Conservation (phyloP, 495 filamentous ascomycete genomes). For the Penicillium tannophilum region DNA sequence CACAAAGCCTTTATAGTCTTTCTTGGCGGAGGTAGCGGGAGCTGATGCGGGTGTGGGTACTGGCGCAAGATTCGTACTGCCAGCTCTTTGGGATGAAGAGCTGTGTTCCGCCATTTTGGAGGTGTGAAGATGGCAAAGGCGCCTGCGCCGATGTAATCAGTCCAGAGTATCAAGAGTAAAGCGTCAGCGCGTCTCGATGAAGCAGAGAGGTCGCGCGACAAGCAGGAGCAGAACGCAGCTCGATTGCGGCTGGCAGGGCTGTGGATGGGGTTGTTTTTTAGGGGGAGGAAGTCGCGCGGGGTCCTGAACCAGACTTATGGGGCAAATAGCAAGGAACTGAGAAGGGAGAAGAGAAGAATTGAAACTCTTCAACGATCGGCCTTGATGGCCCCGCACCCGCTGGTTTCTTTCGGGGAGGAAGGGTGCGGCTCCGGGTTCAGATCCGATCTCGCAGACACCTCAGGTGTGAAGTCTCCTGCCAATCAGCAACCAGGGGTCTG, state of each 20-base stretch:
- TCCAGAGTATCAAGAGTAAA: neutral
- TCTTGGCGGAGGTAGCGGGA: conserved; percentile 25
- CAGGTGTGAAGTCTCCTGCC: neutral
- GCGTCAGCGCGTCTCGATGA: conserved; percentile 14
- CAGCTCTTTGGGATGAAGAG: conserved; percentile 6
- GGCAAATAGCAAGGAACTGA: conserved; percentile 12
- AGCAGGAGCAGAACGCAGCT: neutral
- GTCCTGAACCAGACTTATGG: neutral
- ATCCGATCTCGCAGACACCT: conserved; percentile 17
- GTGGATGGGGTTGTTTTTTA: neutral
- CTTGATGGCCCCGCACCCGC: conserved; percentile 35
- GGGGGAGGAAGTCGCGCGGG: neutral
- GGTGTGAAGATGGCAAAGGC: conserved; percentile 15
- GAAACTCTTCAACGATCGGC: conserved; percentile 13
- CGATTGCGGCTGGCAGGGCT: neutral
- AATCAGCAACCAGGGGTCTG: neutral
- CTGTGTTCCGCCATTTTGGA: conserved; percentile 19
- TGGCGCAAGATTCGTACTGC: conserved; percentile 15
- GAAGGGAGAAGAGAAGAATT: conserved; percentile 16
- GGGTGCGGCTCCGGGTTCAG: conserved; percentile 26
- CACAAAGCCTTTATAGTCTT: conserved; percentile 88
- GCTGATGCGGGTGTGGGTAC: conserved; percentile 15
- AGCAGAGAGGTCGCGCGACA: conserved; percentile 12
- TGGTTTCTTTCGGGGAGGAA: conserved; percentile 36
- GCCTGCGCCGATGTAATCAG: conserved; percentile 33